Conservation (phyloP, 495 filamentous ascomycete species). For the Cryomyces minteri region DNA sequence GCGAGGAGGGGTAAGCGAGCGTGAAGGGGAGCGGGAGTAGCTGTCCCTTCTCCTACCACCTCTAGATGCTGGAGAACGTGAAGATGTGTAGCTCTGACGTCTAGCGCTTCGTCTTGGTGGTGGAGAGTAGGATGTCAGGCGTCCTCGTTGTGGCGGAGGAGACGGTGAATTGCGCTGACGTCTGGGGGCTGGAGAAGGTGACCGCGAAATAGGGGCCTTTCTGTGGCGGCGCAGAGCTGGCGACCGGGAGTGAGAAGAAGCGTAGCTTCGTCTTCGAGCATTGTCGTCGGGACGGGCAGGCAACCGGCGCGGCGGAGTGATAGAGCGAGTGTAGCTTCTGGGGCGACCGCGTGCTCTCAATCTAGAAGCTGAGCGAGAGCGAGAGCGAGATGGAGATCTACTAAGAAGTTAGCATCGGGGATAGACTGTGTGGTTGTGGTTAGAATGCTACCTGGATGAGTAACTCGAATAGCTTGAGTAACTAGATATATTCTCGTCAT, state of each 20-base stretch:
- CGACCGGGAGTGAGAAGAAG: slow-evolving; percentile 3
- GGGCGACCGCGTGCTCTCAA: not conserved
- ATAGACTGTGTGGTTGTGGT: slow-evolving; percentile 30
- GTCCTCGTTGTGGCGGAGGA: too few relatives aligned
- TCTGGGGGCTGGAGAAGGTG: too few relatives aligned
- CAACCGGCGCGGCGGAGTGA: not conserved
- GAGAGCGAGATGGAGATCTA: slow-evolving; percentile 1
- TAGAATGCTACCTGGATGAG: slow-evolving; percentile 9
- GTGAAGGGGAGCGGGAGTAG: too few relatives aligned
- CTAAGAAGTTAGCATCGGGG: slow-evolving; percentile 16
- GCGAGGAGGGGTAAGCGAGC: too few relatives aligned
- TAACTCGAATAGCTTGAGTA: slow-evolving; percentile 20
- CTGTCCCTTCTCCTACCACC: too few relatives aligned
- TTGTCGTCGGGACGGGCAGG: not conserved
- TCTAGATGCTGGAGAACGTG: too few relatives aligned
- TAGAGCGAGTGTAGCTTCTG: not conserved
- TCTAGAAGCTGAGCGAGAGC: slow-evolving; percentile 3
- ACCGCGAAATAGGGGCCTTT: too few relatives aligned
- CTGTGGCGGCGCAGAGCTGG: slow-evolving; percentile 1
- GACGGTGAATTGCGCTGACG: too few relatives aligned
- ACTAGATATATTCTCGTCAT: slow-evolving; percentile 24
- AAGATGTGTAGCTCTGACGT: too few relatives aligned
- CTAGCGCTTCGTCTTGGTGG: too few relatives aligned
- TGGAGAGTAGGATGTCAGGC: too few relatives aligned
- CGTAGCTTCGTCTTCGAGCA: not conserved